These are phyloP conservation scores for Sugiyamaella neomexicana DNA, from an alignment of 1,139 yeast species.

Conservation along the genomic window DNA sequence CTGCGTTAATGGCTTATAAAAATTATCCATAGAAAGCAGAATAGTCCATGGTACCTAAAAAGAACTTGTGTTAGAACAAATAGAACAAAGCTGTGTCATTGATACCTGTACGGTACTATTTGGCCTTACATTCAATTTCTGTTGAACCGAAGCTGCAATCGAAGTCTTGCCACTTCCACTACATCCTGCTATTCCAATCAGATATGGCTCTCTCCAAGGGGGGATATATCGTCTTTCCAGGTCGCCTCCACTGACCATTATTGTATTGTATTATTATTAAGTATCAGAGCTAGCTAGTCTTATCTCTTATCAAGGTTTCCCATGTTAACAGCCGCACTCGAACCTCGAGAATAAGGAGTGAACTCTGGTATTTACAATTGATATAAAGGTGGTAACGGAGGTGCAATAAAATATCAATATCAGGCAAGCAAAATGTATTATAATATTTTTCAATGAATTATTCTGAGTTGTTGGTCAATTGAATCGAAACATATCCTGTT, in stretches of 20 bases:
- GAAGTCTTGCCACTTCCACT: constrained; percentile 97
- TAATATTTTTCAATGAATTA: too few relatives aligned
- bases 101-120: constrained; percentile 7
- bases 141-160: constrained; percentile 79
- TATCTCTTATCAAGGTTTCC: constrained; percentile 6
- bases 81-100: too few relatives aligned
- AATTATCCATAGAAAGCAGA: constrained; percentile 85
- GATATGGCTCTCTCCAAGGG: constrained; percentile 95
- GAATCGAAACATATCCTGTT: background rate
- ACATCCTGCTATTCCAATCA: constrained; percentile 92
- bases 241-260: constrained; percentile 4
- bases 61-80: too few relatives aligned
- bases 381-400: background rate
- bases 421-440: too few relatives aligned
- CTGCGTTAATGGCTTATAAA: constrained; percentile 68
- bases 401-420: too few relatives aligned
- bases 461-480: background rate
- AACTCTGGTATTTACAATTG: background rate
- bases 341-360: background rate
- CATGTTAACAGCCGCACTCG: constrained; percentile 7
- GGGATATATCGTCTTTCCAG: constrained; percentile 47
- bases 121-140: constrained; percentile 51
- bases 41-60: constrained; percentile 82
- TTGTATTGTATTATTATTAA: background rate
- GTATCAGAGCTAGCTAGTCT: too few relatives aligned